These are phyloP conservation scores for Nectriaceae sp. DNA, from an alignment of 2,329 filamentous ascomycete species.

Conservation along the genomic window DNA sequence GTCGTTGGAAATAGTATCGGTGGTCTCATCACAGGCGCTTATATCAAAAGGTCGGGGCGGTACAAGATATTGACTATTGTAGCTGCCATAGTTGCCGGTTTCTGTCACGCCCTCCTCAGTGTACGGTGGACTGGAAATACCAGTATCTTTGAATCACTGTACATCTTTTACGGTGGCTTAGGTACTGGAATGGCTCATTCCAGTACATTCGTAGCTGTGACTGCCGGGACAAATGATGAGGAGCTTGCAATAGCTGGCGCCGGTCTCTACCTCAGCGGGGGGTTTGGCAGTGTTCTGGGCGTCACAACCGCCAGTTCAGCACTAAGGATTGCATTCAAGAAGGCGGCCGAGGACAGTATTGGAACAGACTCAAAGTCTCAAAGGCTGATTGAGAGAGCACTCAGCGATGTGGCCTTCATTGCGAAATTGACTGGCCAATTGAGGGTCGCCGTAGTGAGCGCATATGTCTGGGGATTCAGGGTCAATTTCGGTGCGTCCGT, in stretches of 20 bases:
- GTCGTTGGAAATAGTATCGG: neutral
- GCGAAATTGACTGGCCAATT: neutral
- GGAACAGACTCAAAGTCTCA: neutral
- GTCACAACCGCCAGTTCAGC: neutral
- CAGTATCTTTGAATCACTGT: neutral
- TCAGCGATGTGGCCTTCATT: neutral
- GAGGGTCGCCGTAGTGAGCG: neutral
- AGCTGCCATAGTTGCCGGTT: neutral
- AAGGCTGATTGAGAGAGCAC: neutral
- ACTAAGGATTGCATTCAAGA: neutral
- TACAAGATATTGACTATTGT: neutral
- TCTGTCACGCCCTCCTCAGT: neutral
- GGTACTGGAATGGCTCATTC: slow-evolving; percentile 7
- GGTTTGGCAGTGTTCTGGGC: neutral
- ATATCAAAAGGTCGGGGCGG: neutral
- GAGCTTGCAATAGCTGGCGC: neutral
- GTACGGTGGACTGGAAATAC: neutral
- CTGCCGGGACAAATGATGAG: neutral
- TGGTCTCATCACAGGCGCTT: neutral
- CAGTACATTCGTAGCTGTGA: neutral
- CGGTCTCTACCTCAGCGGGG: slow-evolving; percentile 1
- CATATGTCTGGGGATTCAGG: neutral
- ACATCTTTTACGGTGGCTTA: slow-evolving; percentile 6
- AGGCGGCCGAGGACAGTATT: neutral
- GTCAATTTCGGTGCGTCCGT: neutral